Evolutionary conservation across 2,329 filamentous ascomycete species (phyloP).

Genomic region (Phoma herbarum): DNA sequence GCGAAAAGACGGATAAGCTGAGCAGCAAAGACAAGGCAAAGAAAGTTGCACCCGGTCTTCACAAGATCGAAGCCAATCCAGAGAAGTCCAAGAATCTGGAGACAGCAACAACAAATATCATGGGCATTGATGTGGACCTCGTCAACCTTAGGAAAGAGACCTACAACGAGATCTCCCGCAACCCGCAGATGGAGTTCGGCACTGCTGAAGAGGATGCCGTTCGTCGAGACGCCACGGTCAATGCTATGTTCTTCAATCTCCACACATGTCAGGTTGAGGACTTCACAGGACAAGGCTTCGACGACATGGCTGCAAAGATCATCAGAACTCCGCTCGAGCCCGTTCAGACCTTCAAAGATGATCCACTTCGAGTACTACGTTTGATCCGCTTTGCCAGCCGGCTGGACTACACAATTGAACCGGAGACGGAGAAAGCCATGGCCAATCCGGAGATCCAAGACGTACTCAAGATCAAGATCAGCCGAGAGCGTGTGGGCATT

Average conservation of each 20-base stretch:
- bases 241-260: slow-evolving; percentile 95
- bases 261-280: slow-evolving; percentile 83
- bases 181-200: slow-evolving; percentile 92
- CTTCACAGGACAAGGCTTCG: slow-evolving; percentile 76
- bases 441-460: slow-evolving; percentile 77
- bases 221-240: slow-evolving; percentile 90
- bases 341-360: slow-evolving; percentile 91
- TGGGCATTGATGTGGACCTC: slow-evolving; percentile 89
- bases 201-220: slow-evolving; percentile 89
- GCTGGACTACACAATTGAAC: slow-evolving; percentile 80
- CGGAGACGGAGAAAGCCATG: slow-evolving; percentile 76
- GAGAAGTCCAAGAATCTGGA: slow-evolving; percentile 97
- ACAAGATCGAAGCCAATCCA: slow-evolving; percentile 91
- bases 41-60: slow-evolving; percentile 73
- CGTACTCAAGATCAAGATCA: slow-evolving; percentile 87
- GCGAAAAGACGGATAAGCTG: slow-evolving; percentile 51
- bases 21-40: slow-evolving; percentile 56
- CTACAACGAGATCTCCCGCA: slow-evolving; percentile 87
- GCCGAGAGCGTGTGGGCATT: slow-evolving; percentile 83
- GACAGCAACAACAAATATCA: slow-evolving; percentile 84
- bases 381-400: slow-evolving; percentile 91
- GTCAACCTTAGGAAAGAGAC: slow-evolving; percentile 94
- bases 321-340: slow-evolving; percentile 89
- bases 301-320: slow-evolving; percentile 75
- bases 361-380: slow-evolving; percentile 85